Percentiles rank a stretch among this genome's conserved stretches.
Conservation (phyloP, 2,329 filamentous ascomycete genomes). For the Hirsutella thompsonii region DNA sequence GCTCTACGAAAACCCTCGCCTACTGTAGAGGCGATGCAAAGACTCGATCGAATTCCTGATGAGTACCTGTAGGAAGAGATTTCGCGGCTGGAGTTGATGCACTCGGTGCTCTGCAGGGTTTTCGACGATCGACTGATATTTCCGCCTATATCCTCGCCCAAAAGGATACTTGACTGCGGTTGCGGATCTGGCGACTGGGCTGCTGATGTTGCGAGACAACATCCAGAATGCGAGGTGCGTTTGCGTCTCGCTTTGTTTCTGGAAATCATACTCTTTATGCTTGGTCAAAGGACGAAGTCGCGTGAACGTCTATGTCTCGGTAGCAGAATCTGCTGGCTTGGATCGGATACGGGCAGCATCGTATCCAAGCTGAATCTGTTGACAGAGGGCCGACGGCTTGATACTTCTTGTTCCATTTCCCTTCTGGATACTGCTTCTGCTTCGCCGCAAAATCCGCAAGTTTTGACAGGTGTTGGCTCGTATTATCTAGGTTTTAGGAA, state of each 20-base stretch:
- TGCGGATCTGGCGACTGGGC: conserved; percentile 63
- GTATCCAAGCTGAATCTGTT: no score
- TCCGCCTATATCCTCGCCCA: conserved; percentile 45
- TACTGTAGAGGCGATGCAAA: neutral
- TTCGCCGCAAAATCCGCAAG: no score
- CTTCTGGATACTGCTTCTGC: neutral
- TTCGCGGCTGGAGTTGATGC: conserved; percentile 49
- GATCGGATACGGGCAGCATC: no score
- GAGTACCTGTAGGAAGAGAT: conserved; percentile 45
- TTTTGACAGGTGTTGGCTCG: neutral
- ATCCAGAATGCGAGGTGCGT: conserved; percentile 52
- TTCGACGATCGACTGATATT: conserved; percentile 60
- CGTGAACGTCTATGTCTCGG: no score
- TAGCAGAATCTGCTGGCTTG: no score
- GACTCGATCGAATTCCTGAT: conserved; percentile 1
- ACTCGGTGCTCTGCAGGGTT: conserved; percentile 46
- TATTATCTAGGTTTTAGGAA: conserved; percentile 47
- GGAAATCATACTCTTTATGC: no score
- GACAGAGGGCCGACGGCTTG: no score
- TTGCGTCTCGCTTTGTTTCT: no score
- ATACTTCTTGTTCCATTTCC: no score
- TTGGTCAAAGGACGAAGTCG: no score
- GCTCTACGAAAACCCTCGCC: no score
- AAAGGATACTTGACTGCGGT: conserved; percentile 57
- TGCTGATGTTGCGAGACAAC: conserved; percentile 49